These are phyloP conservation scores for Aspergillus oerlinghausenensis DNA, from an alignment of 2,329 filamentous ascomycete genomes.

Conservation along the genomic window DNA sequence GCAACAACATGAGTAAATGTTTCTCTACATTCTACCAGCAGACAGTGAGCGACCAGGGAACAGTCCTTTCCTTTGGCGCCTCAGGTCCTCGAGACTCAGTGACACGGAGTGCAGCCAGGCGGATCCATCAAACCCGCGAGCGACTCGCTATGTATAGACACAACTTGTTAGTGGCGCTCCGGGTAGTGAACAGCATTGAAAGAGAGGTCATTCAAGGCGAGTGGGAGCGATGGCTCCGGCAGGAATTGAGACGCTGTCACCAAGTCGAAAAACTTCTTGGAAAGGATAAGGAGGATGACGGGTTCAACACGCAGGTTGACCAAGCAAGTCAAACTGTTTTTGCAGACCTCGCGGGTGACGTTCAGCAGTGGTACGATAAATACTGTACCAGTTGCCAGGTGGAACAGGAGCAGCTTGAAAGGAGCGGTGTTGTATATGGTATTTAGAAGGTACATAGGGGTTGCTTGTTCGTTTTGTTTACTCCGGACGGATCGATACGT, in stretches of 20 bases:
- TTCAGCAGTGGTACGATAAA: slow-evolving; percentile 53
- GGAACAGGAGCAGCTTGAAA: slow-evolving; percentile 35
- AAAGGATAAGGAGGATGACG: slow-evolving; percentile 18
- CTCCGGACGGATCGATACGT: background rate
- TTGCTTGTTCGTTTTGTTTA: slow-evolving; percentile 7
- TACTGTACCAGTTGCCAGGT: slow-evolving; percentile 60
- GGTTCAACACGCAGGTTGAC: slow-evolving; percentile 18
- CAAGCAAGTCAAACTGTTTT: slow-evolving; percentile 26
- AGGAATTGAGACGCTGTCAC: slow-evolving; percentile 72
- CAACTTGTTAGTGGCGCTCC: slow-evolving; percentile 83
- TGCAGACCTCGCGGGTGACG: slow-evolving; percentile 38
- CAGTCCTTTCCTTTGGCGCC: slow-evolving; percentile 25
- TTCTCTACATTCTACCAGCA: slow-evolving; percentile 44
- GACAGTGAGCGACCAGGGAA: slow-evolving; percentile 29
- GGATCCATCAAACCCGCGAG: slow-evolving; percentile 75
- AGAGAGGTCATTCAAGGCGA: slow-evolving; percentile 78
- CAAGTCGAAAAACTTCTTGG: slow-evolving; percentile 51
- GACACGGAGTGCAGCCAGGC: slow-evolving; percentile 41
- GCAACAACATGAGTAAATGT: slow-evolving; percentile 33
- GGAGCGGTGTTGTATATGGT: slow-evolving; percentile 17
- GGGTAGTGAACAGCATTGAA: slow-evolving; percentile 85
- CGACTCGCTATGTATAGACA: slow-evolving; percentile 79
- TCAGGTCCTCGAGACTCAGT: slow-evolving; percentile 25
- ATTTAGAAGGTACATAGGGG: slow-evolving; percentile 5
- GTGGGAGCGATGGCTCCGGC: slow-evolving; percentile 87